Conservation (phyloP, 768 basidiomycete species). For the Russula earlei region DNA sequence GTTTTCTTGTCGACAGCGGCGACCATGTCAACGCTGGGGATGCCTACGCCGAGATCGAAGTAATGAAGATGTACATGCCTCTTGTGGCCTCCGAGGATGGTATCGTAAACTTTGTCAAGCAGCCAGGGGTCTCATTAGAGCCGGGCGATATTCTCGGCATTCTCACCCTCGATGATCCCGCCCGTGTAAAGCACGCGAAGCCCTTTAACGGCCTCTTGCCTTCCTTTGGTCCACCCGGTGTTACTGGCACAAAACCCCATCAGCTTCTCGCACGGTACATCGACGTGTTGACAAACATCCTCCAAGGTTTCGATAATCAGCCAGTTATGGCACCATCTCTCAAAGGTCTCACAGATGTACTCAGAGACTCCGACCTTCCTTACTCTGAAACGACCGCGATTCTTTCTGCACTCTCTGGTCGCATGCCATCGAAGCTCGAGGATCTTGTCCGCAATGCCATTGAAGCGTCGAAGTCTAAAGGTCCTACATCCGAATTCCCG, state of each 20-base stretch:
- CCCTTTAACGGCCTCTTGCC: conserved; percentile 95
- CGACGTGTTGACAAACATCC: conserved; percentile 76
- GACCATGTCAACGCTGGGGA: conserved; percentile 97
- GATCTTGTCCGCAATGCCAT: conserved; percentile 72
- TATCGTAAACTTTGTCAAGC: conserved; percentile 91
- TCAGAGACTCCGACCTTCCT: conserved; percentile 80
- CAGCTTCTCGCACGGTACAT: conserved; percentile 72
- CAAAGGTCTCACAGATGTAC: conserved; percentile 75
- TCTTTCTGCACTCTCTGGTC: conserved; percentile 81
- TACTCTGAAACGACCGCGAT: conserved; percentile 79
- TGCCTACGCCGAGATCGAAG: conserved; percentile 97
- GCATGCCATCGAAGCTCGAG: conserved; percentile 88
- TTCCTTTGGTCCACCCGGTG: conserved; percentile 73
- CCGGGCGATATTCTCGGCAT: conserved; percentile 98
- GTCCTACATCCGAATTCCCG: conserved; percentile 79
- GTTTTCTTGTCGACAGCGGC: conserved; percentile 92
- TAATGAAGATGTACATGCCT: conserved; percentile 99
- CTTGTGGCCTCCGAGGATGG: conserved; percentile 92
- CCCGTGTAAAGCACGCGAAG: conserved; percentile 95
- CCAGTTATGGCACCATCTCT: conserved; percentile 79
- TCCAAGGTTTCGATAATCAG: conserved; percentile 96
- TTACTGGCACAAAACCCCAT: conserved; percentile 83
- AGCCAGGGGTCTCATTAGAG: conserved; percentile 92
- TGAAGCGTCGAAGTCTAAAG: conserved; percentile 65
- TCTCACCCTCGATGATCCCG: conserved; percentile 89